A percentile compares a stretch with the other conserved stretches of the same genome.
Evolutionary conservation across 768 basidiomycete genomes (phyloP).

Genomic region (Porphyrellus cyaneotinctus): DNA sequence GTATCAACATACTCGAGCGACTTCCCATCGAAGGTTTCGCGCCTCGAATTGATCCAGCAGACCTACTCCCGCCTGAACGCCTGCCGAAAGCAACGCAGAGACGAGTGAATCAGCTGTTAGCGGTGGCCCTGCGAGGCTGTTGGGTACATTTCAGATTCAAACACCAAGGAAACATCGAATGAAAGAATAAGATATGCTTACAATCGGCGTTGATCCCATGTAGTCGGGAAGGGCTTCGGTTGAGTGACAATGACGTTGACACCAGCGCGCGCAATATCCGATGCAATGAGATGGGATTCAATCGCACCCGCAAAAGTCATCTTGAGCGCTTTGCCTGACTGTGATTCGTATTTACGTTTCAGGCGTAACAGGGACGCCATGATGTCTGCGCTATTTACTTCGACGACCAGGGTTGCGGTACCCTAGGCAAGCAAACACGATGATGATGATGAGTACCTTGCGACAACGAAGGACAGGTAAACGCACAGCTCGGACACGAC

Average conservation of each 20-base stretch:
- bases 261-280: constrained; percentile 59
- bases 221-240: constrained; percentile 55
- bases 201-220: constrained; percentile 67
- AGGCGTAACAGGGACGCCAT: constrained; percentile 68
- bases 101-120: constrained; percentile 53
- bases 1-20: constrained; percentile 33
- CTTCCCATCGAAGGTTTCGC: constrained; percentile 35
- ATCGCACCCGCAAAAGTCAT: constrained; percentile 60
- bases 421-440: constrained; percentile 36
- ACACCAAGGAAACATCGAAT: no score
- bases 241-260: constrained; percentile 71
- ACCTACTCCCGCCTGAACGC: constrained; percentile 63
- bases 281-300: constrained; percentile 64
- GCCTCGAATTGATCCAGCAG: constrained; percentile 32
- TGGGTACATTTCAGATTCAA: neutral
- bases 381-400: constrained; percentile 65
- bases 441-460: no score
- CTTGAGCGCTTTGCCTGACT: constrained; percentile 52
- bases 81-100: constrained; percentile 49
- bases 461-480: neutral
- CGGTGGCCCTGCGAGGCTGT: constrained; percentile 67
- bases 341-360: constrained; percentile 62
- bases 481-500: constrained; percentile 16
- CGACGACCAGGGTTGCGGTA: constrained; percentile 60
- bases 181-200: constrained; percentile 27